Evolutionary conservation across 805 yeast genomes (phyloP).

Genomic region (Candida ponderosae): DNA sequence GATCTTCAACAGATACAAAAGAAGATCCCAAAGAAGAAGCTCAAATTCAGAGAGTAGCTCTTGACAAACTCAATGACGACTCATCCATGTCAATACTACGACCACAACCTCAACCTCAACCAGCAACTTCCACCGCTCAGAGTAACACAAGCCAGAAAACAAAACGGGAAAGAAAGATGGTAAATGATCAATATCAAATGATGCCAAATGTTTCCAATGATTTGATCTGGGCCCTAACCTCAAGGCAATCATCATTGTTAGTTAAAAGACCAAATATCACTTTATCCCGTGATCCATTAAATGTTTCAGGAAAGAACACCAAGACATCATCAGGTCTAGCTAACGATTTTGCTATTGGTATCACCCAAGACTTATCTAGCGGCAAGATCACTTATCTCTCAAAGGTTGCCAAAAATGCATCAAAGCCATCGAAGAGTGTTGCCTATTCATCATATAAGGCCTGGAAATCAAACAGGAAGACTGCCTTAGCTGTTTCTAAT

Average conservation of each 20-base stretch:
- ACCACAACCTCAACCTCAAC: too few species aligned
- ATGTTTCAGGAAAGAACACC: constrained; percentile 38
- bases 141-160: too few species aligned
- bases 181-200: too few species aligned
- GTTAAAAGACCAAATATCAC: constrained; percentile 37
- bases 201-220: constrained; percentile 29
- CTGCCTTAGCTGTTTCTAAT: constrained; percentile 38
- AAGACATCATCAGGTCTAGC: constrained; percentile 39
- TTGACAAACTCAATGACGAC: too few species aligned
- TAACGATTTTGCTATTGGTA: constrained; percentile 42
- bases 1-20: too few species aligned
- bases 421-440: constrained; percentile 38
- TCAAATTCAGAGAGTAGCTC: too few species aligned
- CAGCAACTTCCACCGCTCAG: too few species aligned
- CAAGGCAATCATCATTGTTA: constrained; percentile 36
- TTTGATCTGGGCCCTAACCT: constrained; percentile 44
- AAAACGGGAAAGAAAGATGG: too few species aligned
- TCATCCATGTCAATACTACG: too few species aligned
- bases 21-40: too few species aligned
- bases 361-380: constrained; percentile 22
- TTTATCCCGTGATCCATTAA: constrained; percentile 44
- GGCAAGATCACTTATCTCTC: constrained; percentile 33
- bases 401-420: constrained; percentile 36
- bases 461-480: constrained; percentile 33
- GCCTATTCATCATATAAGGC: constrained; percentile 30